These are phyloP conservation scores for Ustilago sp. DNA, from an alignment of 1,284 basidiomycete species.

Conservation along the genomic window DNA sequence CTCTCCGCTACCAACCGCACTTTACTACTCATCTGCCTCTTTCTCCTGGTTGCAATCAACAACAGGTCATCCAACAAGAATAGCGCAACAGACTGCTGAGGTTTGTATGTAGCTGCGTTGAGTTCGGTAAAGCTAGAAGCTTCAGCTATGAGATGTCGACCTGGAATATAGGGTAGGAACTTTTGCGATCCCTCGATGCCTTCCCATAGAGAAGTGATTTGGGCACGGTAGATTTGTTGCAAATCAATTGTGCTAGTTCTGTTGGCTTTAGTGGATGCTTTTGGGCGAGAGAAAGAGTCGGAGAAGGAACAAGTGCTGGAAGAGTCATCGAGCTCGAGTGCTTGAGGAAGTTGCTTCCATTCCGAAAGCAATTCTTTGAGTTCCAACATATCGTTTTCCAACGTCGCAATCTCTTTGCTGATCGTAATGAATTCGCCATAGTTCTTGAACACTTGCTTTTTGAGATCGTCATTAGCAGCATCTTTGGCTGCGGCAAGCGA, in stretches of 20 bases:
- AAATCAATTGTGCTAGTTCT: conserved; percentile 75
- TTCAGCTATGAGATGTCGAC: conserved; percentile 89
- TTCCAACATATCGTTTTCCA: conserved; percentile 98
- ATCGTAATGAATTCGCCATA: conserved; percentile 96
- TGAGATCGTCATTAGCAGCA: conserved; percentile 61
- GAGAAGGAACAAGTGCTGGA: conserved; percentile 17
- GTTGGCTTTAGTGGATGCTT: conserved; percentile 19
- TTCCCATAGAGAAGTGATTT: conserved; percentile 89
- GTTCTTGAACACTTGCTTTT: conserved; percentile 69
- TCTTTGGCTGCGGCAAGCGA: conserved; percentile 48
- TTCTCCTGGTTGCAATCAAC: conserved; percentile 79
- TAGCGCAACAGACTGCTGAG: conserved; percentile 86
- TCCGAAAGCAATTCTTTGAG: conserved; percentile 92
- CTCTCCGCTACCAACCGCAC: conserved; percentile 84
- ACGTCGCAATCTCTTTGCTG: conserved; percentile 93
- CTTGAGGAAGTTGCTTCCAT: conserved; percentile 75
- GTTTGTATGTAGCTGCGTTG: conserved; percentile 95
- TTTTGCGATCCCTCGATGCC: conserved; percentile 97
- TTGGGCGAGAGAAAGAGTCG: conserved; percentile 20
- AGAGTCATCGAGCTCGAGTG: conserved; percentile 61
- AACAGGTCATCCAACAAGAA: conserved; percentile 92
- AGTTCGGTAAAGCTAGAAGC: conserved; percentile 85
- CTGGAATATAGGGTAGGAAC: conserved; percentile 88
- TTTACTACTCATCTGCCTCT: conserved; percentile 71
- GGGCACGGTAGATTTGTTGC: conserved; percentile 90